A percentile compares a stretch with the other conserved stretches of the same genome.
Evolutionary conservation across 192 early-diverging fungal species (phyloP).

Genomic region (Paraglomus occultum): DNA sequence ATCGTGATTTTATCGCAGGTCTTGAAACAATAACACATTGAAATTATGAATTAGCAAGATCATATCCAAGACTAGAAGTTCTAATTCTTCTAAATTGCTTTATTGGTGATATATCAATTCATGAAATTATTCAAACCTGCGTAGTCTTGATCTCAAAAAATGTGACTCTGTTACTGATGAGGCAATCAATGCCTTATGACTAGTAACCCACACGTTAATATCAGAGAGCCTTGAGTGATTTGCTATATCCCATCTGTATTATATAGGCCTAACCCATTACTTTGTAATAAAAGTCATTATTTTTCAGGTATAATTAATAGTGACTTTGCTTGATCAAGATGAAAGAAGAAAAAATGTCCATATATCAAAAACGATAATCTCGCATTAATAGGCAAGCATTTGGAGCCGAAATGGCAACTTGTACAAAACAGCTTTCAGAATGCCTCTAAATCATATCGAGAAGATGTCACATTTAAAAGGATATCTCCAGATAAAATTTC

Average conservation of each 20-base stretch:
- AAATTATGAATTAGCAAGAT: slow-evolving; percentile 20
- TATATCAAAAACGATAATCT: slow-evolving; percentile 28
- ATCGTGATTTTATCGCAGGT: no score
- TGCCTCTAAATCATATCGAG: slow-evolving; percentile 7
- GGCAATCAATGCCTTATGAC: slow-evolving; percentile 18
- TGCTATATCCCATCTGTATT: slow-evolving; percentile 12
- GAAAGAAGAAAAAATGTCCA: neutral
- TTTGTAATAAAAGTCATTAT: slow-evolving; percentile 2
- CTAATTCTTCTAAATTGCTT: slow-evolving; percentile 2
- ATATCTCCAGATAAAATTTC: neutral
- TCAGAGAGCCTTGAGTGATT: slow-evolving; percentile 20
- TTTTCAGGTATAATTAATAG: slow-evolving; percentile 11
- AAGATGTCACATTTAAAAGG: slow-evolving; percentile 13
- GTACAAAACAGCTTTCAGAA: slow-evolving; percentile 19
- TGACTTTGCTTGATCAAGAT: slow-evolving; percentile 9
- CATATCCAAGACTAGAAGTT: slow-evolving; percentile 9
- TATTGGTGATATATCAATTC: slow-evolving; percentile 19
- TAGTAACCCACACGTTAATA: slow-evolving; percentile 7
- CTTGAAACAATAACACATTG: no score
- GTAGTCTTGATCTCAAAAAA: slow-evolving; percentile 21
- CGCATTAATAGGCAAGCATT: slow-evolving; percentile 15
- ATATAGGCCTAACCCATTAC: slow-evolving; percentile 1
- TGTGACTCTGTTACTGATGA: slow-evolving; percentile 18
- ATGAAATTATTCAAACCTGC: slow-evolving; percentile 17
- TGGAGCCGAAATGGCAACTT: slow-evolving; percentile 23